phyloP scores from a whole-genome alignment of 2,329 filamentous ascomycete genomes.

The Paecilomyces niveus region DNA sequence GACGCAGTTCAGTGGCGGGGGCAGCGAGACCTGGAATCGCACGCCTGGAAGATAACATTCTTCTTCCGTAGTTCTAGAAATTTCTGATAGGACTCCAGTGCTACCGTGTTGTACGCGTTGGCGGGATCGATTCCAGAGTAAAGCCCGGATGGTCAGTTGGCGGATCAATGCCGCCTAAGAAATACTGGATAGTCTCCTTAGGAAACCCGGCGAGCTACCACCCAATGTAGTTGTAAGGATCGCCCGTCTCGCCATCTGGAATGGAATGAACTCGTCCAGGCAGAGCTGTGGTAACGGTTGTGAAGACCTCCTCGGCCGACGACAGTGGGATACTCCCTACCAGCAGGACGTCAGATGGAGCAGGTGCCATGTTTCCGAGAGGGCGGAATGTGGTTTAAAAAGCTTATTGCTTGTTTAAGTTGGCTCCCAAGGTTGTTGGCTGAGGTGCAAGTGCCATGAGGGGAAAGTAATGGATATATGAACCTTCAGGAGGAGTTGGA shows the following conservation, averaged over 20 bases:
- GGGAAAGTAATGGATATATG: background rate
- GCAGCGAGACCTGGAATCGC: slow-evolving; percentile 15
- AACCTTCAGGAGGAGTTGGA: too few relatives aligned
- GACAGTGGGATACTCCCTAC: slow-evolving; percentile 33
- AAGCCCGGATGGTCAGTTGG: slow-evolving; percentile 6
- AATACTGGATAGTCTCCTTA: background rate
- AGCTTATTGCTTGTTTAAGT: too few relatives aligned
- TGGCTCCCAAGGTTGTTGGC: background rate
- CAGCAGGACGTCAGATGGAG: slow-evolving; percentile 9
- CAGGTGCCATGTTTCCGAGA: background rate
- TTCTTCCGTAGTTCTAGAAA: background rate
- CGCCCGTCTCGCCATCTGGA: slow-evolving; percentile 37
- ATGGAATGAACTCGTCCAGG: slow-evolving; percentile 29
- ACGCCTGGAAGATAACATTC: background rate
- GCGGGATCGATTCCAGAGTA: slow-evolving; percentile 8
- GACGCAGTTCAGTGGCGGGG: slow-evolving; percentile 10
- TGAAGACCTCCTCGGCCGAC: slow-evolving; percentile 27
- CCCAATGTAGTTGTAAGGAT: background rate
- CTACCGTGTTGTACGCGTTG: slow-evolving; percentile 18
- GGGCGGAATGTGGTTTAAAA: background rate
- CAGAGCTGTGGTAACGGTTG: slow-evolving; percentile 17
- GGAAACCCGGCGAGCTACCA: background rate
- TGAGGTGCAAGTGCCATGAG: background rate
- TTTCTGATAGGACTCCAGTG: background rate
- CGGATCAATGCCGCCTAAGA: slow-evolving; percentile 15